phyloP scores from a whole-genome alignment of 1,139 yeast genomes.

The Scheffersomyces titani region DNA sequence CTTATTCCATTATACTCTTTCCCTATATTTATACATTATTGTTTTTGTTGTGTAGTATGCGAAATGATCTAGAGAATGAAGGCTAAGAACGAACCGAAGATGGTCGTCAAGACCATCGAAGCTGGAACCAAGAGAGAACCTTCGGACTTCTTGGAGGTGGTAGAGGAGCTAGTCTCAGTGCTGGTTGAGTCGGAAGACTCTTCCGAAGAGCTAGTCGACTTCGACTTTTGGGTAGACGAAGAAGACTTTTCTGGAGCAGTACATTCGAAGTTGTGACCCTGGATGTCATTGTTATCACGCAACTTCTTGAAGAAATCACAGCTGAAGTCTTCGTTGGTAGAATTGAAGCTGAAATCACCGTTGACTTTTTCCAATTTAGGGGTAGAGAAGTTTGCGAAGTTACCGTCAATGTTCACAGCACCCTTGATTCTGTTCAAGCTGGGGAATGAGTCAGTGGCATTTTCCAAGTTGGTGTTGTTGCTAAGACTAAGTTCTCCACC shows the following conservation, averaged over 20 bases:
- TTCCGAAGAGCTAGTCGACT: slow-evolving; percentile 12
- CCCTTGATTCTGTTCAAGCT: slow-evolving; percentile 40
- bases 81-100: slow-evolving; percentile 23
- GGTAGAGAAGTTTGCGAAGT: slow-evolving; percentile 41
- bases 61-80: slow-evolving; percentile 13
- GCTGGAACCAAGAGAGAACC: slow-evolving; percentile 16
- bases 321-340: slow-evolving; percentile 41
- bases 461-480: slow-evolving; percentile 45
- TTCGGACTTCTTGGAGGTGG: slow-evolving; percentile 20
- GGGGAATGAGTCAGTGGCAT: slow-evolving; percentile 31
- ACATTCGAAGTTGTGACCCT: slow-evolving; percentile 50
- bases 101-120: slow-evolving; percentile 16
- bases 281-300: slow-evolving; percentile 33
- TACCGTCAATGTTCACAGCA: slow-evolving; percentile 45
- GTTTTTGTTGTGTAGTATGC: neutral
- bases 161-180: slow-evolving; percentile 16
- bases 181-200: slow-evolving; percentile 14
- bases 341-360: slow-evolving; percentile 43
- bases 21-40: neutral
- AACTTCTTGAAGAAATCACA: slow-evolving; percentile 38
- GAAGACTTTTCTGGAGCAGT: slow-evolving; percentile 30
- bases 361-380: slow-evolving; percentile 39
- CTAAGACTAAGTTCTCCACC: slow-evolving; percentile 47
- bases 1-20: neutral
- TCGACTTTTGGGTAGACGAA: slow-evolving; percentile 10